Evolutionary conservation across 139 green algal genomes (phyloP).

Genomic region (Chara braunii): DNA sequence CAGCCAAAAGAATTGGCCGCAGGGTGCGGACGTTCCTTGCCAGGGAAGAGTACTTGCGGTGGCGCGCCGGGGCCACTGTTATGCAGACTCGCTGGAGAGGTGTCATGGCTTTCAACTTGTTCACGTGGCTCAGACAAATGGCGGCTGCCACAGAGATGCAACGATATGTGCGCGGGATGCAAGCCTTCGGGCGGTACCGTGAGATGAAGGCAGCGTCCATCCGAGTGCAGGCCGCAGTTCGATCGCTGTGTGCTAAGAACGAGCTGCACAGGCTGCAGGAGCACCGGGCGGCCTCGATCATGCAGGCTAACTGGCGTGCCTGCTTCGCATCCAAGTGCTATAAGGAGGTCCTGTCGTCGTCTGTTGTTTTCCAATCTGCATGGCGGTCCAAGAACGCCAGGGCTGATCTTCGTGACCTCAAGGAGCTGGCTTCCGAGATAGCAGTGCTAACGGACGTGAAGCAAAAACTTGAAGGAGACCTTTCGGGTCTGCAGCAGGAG

Average conservation of each 20-base stretch:
- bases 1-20: not conserved
- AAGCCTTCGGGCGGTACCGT: not conserved
- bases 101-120: not conserved
- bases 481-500: too few species aligned
- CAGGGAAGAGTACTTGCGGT: too few species aligned
- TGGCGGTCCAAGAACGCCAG: too few species aligned
- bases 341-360: not conserved
- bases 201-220: not conserved
- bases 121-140: not conserved
- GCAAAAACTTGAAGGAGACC: too few species aligned
- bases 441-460: too few species aligned
- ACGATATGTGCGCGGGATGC: not conserved
- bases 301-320: not conserved
- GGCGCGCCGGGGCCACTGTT: too few species aligned
- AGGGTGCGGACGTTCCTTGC: not conserved
- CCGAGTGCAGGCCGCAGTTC: not conserved
- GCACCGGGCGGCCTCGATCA: not conserved
- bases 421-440: too few species aligned
- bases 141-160: not conserved
- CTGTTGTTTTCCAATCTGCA: not conserved
- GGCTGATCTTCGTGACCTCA: too few species aligned
- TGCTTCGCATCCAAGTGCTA: not conserved
- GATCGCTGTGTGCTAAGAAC: not conserved
- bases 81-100: too few species aligned
- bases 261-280: not conserved